phyloP scores from a whole-genome alignment of 495 filamentous ascomycete genomes.

The Penicillium salamii region DNA sequence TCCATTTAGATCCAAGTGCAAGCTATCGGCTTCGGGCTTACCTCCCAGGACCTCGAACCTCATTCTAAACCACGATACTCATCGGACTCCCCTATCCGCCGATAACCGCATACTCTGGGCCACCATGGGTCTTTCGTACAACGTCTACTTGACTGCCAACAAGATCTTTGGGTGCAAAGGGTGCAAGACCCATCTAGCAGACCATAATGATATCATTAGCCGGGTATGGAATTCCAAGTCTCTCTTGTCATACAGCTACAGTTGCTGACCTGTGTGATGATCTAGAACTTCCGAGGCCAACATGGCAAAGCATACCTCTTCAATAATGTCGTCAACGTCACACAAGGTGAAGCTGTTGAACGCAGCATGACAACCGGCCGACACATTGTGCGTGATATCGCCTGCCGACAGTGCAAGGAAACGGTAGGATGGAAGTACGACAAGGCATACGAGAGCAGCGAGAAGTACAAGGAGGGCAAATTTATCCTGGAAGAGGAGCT shows the following conservation, averaged over 20 bases:
- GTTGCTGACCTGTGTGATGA: constrained; percentile 13
- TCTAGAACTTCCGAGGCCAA: constrained; percentile 94
- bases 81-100: neutral
- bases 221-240: constrained; percentile 55
- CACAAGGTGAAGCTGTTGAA: constrained; percentile 73
- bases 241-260: constrained; percentile 1
- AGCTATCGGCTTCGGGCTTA: constrained; percentile 6
- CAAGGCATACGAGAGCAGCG: constrained; percentile 83
- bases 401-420: constrained; percentile 82
- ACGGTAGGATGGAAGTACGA: constrained; percentile 99
- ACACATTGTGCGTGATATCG: constrained; percentile 91
- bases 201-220: constrained; percentile 94
- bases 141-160: constrained; percentile 85
- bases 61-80: constrained; percentile 2
- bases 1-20: neutral
- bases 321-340: constrained; percentile 88
- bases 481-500: constrained; percentile 95
- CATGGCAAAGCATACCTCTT: constrained; percentile 99
- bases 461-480: constrained; percentile 99
- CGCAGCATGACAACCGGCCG: constrained; percentile 98
- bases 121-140: constrained; percentile 92
- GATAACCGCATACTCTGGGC: constrained; percentile 6
- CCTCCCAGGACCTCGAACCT: neutral
- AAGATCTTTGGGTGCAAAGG: constrained; percentile 94
- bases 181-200: constrained; percentile 93